Evolutionary conservation across 192 early-diverging fungal species (phyloP).

Genomic region (Coemansia sp.): DNA sequence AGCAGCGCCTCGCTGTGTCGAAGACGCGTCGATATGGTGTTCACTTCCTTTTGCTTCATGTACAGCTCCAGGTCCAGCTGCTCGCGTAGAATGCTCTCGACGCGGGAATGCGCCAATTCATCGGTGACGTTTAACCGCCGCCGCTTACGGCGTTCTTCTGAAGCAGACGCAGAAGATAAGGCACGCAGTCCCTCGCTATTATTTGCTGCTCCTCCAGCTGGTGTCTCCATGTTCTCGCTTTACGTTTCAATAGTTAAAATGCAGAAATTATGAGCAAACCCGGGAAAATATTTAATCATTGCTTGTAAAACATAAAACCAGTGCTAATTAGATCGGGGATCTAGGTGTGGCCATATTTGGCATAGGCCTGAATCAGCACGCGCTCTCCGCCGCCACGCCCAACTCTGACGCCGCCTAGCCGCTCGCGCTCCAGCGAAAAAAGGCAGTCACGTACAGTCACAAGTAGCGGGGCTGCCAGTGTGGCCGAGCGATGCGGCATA

Average conservation of each 20-base stretch:
- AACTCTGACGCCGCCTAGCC: slow-evolving; percentile 38
- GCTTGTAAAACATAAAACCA: background rate
- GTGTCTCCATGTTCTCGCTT: background rate
- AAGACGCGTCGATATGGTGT: slow-evolving; percentile 63
- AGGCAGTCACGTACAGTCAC: slow-evolving; percentile 73
- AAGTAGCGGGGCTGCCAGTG: slow-evolving; percentile 48
- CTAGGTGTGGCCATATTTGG: slow-evolving; percentile 17
- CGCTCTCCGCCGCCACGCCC: slow-evolving; percentile 46
- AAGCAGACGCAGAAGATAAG: background rate
- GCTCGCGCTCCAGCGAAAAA: slow-evolving; percentile 73
- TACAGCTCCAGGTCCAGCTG: slow-evolving; percentile 80
- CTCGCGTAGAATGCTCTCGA: slow-evolving; percentile 62
- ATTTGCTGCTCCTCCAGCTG: background rate
- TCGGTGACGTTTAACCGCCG: slow-evolving; percentile 13
- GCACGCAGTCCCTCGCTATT: background rate
- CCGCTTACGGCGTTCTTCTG: background rate
- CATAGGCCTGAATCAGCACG: slow-evolving; percentile 41
- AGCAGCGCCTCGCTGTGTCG: slow-evolving; percentile 61
- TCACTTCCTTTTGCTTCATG: slow-evolving; percentile 66
- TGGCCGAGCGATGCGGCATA: slow-evolving; percentile 30
- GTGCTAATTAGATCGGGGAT: background rate
- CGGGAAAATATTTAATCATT: background rate
- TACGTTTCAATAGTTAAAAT: background rate
- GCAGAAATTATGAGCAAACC: background rate
- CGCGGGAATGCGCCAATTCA: slow-evolving; percentile 38